These are phyloP conservation scores for Uronychia setigera DNA, from an alignment of 73 alveolate genomes.

Conservation along the genomic window DNA sequence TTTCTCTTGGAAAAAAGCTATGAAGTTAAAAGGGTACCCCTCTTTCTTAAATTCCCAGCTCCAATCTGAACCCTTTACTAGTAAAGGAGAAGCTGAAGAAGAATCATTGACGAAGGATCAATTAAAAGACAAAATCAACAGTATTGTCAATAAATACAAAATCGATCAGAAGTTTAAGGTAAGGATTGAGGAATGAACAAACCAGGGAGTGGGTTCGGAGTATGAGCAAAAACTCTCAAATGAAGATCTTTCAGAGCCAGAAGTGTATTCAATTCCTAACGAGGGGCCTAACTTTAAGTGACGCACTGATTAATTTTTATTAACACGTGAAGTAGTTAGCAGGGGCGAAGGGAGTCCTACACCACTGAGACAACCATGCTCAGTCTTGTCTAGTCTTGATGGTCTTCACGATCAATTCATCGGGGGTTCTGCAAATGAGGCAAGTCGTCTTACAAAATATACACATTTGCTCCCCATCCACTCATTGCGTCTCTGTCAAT, in stretches of 20 bases:
- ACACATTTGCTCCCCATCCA: constrained; percentile 99
- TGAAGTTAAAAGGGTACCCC: not conserved
- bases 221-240: no score
- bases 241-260: no score
- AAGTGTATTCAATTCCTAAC: no score
- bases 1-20: constrained; percentile 1
- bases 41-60: no score
- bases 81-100: no score
- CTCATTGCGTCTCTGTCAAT: constrained; percentile 94
- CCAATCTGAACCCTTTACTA: no score
- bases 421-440: constrained; percentile 51
- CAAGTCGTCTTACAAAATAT: constrained; percentile 49
- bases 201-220: no score
- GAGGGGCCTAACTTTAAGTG: no score
- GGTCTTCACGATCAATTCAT: constrained; percentile 74
- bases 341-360: not conserved
- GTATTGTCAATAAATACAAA: not conserved
- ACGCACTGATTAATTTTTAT: not conserved
- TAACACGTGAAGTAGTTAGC: not conserved
- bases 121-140: not conserved
- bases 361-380: constrained; percentile 3
- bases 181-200: no score
- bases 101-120: not conserved
- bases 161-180: not conserved
- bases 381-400: constrained; percentile 87